phyloP scores from a whole-genome alignment of 2,329 filamentous ascomycete species.

The Pseudomassariella vexata region DNA sequence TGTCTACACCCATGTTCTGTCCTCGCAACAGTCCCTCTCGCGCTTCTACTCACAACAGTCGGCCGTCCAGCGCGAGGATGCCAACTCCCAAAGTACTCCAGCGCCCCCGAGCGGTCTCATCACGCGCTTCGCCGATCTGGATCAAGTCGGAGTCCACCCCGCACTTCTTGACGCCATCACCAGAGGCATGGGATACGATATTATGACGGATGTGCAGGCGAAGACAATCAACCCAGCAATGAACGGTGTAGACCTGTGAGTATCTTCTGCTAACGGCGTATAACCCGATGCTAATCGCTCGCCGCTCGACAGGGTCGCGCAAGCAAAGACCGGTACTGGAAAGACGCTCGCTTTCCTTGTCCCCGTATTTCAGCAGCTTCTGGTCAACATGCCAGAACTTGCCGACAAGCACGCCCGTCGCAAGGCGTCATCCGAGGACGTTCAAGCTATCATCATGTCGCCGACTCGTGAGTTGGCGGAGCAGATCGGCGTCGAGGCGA shows the following conservation, averaged over 20 bases:
- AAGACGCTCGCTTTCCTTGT: constrained; percentile 94
- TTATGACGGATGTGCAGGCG: constrained; percentile 89
- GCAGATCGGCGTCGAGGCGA: constrained; percentile 76
- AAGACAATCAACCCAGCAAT: constrained; percentile 77
- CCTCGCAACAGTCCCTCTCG: neutral
- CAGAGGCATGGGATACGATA: constrained; percentile 66
- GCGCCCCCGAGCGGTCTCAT: constrained; percentile 16
- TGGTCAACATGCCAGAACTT: constrained; percentile 57
- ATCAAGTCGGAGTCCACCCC: constrained; percentile 48
- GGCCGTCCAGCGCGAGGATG: constrained; percentile 1
- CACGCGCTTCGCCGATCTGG: constrained; percentile 40
- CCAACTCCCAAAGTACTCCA: too few species aligned
- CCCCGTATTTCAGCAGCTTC: constrained; percentile 75
- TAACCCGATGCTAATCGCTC: neutral
- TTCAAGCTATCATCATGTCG: constrained; percentile 67
- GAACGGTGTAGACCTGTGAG: constrained; percentile 77
- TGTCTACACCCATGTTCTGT: constrained; percentile 1
- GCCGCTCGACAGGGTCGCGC: constrained; percentile 59
- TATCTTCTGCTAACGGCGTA: constrained; percentile 9
- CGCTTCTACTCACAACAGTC: constrained; percentile 8
- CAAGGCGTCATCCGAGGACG: constrained; percentile 44
- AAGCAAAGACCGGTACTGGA: constrained; percentile 94
- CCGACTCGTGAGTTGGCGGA: constrained; percentile 77
- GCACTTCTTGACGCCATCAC: constrained; percentile 65
- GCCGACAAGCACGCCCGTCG: constrained; percentile 34